phyloP scores from a whole-genome alignment of 495 filamentous ascomycete genomes.

The Niebla homalea region DNA sequence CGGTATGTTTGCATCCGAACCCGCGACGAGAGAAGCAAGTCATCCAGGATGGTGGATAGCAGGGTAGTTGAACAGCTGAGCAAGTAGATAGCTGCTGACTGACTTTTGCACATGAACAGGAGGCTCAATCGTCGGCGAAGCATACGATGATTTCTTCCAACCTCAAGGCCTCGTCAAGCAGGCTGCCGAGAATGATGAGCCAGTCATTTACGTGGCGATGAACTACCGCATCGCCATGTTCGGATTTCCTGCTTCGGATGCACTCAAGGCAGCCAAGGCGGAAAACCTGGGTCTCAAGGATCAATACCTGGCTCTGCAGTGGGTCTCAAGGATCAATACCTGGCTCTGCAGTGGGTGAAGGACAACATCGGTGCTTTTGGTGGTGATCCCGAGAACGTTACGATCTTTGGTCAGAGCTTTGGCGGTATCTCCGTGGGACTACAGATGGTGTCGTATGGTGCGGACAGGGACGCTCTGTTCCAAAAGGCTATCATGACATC shows the following conservation, averaged over 20 bases:
- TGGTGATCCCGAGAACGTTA: constrained; percentile 56
- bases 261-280: constrained; percentile 38
- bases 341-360: constrained; percentile 54
- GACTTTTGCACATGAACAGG: neutral
- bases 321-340: constrained; percentile 67
- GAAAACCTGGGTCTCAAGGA: constrained; percentile 63
- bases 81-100: constrained; percentile 11
- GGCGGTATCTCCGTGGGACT: constrained; percentile 55
- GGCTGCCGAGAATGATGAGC: neutral
- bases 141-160: neutral
- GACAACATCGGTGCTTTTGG: constrained; percentile 56
- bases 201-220: constrained; percentile 55
- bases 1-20: constrained; percentile 15
- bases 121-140: neutral
- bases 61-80: too few relatives aligned
- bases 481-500: constrained; percentile 17
- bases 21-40: too few relatives aligned
- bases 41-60: too few relatives aligned
- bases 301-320: constrained; percentile 51
- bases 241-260: constrained; percentile 55
- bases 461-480: constrained; percentile 42
- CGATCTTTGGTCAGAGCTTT: constrained; percentile 59
- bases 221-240: constrained; percentile 68
- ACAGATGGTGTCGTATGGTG: constrained; percentile 51
- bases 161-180: neutral